Base-by-base conservation (phyloP, 208 protist species). In the Trypanosoma platydactyli region DNA sequence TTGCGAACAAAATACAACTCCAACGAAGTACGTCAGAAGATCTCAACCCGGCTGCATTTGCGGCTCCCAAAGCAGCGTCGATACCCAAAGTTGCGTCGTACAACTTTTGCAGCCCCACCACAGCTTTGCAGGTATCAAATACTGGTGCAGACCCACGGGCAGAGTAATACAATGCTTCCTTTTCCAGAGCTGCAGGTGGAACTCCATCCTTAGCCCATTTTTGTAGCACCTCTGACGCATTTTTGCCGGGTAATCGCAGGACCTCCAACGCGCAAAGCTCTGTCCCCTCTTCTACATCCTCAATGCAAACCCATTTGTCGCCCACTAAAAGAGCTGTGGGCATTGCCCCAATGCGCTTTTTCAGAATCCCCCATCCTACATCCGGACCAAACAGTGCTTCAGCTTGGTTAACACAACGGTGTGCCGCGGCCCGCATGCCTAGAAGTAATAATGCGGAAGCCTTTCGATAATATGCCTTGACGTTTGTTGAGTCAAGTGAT, bases 401-500 rank as follows among this genome's bases (percentile, higher is more conserved):
- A 63, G 15, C n/a, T 22, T 51, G 24, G 4, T n/a, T 52, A 6
- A 63, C 27, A 30, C 12, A 49, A 38, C 46, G 27, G 11, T 24
- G 16, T 6, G 57, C 41, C 3, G 57, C 41, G n/a, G 0, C 27
- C 5, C 30, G 25, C 22, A 24, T 18, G 15, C 62, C 62, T 22
- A 57, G 3, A 7, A 56, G n/a, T 38, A 15, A 57, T 22, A 67
- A 22, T 57, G 62, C 62, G 16, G 48, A 50, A 6, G 51, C 18
- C 46, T 67, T 67, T 57, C 62, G 30, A 50, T 59, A 67, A 46
- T 56, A 46, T 38, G 52, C 62, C 29, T 67, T 67, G 18, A 57
- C 62, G 45, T 67, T 67, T 13, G 9, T 48, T 67, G 50, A 25
- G 35, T 67, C 62, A 20, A 67, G 40, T 12, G 11, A 13, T 22